Base-by-base conservation (phyloP, 768 basidiomycete genomes). In the Leccinellum luteum region DNA sequence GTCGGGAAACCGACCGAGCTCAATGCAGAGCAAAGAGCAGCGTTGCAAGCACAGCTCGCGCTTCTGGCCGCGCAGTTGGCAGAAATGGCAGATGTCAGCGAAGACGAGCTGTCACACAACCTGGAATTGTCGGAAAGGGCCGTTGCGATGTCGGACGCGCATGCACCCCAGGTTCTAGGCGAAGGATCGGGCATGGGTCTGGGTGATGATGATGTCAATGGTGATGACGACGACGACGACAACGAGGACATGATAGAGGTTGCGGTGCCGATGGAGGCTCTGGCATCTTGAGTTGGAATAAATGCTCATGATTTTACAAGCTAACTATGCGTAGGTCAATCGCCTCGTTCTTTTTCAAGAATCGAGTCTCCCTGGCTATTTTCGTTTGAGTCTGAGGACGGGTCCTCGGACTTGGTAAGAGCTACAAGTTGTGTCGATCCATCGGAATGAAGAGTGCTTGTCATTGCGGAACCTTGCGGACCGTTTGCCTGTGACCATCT, bases 21-120 rank as follows among this genome's bases (percentile, higher is more conserved):
- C 6, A 69, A 74, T 28, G 75, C 75, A 44, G 74, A 78, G 53
- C 76, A 81, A 48, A 79, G 90, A 17, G 87, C 89, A 34, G 82
- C 85, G 53, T 69, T 91, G 53, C 89, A 90, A 65, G 87, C 86
- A 1, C 87, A 87, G 61, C 76, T 91, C 45, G 88, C 85, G 3
- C 76, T 91, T 30, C 68, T 91, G 54, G 87, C 89, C 5, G 86
- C 85, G 1, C 90, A 91, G 65, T 68, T 92, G 25, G 81, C 82
- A 25, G 89, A 89, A 67, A 75, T 90, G 48, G 84, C 81, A 14
- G 81, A 83, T 52, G 73, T 72, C 45, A 60, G 60, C 12, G 74
- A 73, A 34, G 72, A 70, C 34, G 67, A 63, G 35, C 59, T 71
- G 17, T 71, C 71, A 15, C 64, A 67, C 1, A 70, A 72, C 35